phyloP scores from a whole-genome alignment of 2,329 filamentous ascomycete genomes.

The Thermothelomyces thermophilus region DNA sequence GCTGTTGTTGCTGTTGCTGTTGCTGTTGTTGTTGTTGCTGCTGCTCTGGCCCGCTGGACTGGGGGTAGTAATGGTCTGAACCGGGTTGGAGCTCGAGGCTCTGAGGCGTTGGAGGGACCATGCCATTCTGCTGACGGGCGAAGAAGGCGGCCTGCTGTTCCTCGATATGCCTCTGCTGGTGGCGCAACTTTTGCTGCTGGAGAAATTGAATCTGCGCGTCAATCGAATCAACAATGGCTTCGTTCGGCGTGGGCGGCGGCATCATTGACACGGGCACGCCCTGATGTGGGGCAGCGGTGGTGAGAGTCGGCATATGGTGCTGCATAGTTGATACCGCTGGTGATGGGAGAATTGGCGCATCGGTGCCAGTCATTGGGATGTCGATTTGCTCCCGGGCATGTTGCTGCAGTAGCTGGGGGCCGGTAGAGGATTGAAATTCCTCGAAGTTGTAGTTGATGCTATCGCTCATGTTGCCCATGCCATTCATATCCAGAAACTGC shows the following conservation, averaged over 20 bases:
- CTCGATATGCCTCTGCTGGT: constrained; percentile 52
- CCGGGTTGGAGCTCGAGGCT: constrained; percentile 68
- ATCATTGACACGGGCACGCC: constrained; percentile 41
- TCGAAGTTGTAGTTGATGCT: constrained; percentile 55
- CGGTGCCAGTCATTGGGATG: constrained; percentile 44
- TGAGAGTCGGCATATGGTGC: constrained; percentile 43
- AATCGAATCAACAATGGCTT: constrained; percentile 49
- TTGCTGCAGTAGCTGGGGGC: constrained; percentile 36
- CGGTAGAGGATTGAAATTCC: constrained; percentile 41
- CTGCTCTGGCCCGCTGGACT: constrained; percentile 42
- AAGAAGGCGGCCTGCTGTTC: constrained; percentile 53
- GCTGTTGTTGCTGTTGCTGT: constrained; percentile 34
- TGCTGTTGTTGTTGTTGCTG: constrained; percentile 50
- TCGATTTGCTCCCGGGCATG: constrained; percentile 38
- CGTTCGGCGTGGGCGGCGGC: constrained; percentile 41
- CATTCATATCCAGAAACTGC: constrained; percentile 56
- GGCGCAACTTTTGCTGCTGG: constrained; percentile 56
- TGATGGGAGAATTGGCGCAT: constrained; percentile 33
- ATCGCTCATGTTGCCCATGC: constrained; percentile 47
- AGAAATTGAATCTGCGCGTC: constrained; percentile 61
- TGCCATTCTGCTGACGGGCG: constrained; percentile 46
- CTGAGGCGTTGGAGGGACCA: constrained; percentile 72
- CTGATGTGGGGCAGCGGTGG: constrained; percentile 39
- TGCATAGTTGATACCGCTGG: constrained; percentile 35
- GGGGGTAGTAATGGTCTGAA: constrained; percentile 52